These are phyloP conservation scores for Pythium aquatile DNA, from an alignment of 352 stramenopile species.

Conservation along the genomic window DNA sequence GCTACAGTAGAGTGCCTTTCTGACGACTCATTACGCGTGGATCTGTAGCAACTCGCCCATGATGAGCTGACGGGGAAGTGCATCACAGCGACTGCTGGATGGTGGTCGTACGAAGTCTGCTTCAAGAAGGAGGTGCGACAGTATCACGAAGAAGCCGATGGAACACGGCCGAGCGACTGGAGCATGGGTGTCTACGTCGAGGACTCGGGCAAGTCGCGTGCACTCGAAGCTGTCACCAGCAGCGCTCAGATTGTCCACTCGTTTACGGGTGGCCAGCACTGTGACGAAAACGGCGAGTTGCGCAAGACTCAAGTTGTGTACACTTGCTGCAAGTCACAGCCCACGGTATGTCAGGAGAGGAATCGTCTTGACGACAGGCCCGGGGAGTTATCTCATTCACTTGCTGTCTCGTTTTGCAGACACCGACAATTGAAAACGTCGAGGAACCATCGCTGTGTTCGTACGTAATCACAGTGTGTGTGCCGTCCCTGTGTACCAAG, in stretches of 20 bases:
- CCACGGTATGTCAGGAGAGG: slow-evolving; percentile 25
- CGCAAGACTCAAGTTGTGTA: slow-evolving; percentile 76
- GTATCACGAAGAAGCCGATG: slow-evolving; percentile 76
- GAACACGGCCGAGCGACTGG: slow-evolving; percentile 71
- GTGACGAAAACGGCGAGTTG: slow-evolving; percentile 78
- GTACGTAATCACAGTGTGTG: slow-evolving; percentile 77
- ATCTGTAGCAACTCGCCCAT: slow-evolving; percentile 36
- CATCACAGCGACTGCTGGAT: slow-evolving; percentile 55
- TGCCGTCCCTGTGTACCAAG: slow-evolving; percentile 68
- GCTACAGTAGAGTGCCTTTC: neutral
- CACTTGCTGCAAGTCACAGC: slow-evolving; percentile 70
- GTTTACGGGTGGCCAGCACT: slow-evolving; percentile 75
- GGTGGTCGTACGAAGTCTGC: slow-evolving; percentile 87
- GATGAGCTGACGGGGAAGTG: slow-evolving; percentile 55
- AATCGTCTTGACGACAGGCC: neutral
- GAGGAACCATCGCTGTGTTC: slow-evolving; percentile 81
- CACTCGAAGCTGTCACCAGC: slow-evolving; percentile 21
- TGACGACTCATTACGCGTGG: neutral
- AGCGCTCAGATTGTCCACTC: slow-evolving; percentile 63
- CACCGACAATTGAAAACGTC: slow-evolving; percentile 62
- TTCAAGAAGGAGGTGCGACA: slow-evolving; percentile 81
- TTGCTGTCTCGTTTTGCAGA: slow-evolving; percentile 8
- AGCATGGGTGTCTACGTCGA: slow-evolving; percentile 74
- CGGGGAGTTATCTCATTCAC: too few species aligned
- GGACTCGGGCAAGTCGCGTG: slow-evolving; percentile 30